Conservation (phyloP, 139 green algal species). For the Eudorina sp. region DNA sequence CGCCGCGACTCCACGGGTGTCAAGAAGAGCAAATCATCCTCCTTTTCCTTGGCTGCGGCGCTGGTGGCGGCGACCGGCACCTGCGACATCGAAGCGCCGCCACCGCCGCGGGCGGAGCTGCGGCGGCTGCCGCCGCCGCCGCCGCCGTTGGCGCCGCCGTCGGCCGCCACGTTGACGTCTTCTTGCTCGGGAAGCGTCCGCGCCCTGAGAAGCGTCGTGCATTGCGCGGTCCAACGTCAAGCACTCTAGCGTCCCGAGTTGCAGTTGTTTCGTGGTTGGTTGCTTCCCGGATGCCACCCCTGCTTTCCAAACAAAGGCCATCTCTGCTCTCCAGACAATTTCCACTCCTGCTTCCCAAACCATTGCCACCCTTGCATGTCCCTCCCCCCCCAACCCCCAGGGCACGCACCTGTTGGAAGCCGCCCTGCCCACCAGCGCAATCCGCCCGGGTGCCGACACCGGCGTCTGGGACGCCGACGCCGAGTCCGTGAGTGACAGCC, state of each 20-base stretch:
- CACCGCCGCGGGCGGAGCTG: background rate
- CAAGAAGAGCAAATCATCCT: slow-evolving; percentile 21
- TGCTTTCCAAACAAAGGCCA: too few relatives aligned
- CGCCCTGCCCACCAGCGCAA: slow-evolving; percentile 13
- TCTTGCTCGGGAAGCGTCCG: background rate
- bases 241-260: too few relatives aligned
- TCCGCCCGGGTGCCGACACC: background rate
- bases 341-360: too few relatives aligned
- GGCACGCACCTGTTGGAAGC: slow-evolving; percentile 27
- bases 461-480: background rate
- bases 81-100: background rate
- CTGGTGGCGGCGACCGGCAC: background rate
- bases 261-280: too few relatives aligned
- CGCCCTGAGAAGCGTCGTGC: too few relatives aligned
- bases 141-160: background rate
- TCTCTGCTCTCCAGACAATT: too few relatives aligned
- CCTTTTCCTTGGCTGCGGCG: background rate
- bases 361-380: background rate
- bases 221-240: too few relatives aligned
- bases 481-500: background rate
- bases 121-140: background rate
- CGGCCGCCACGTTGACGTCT: background rate
- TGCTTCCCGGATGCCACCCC: too few relatives aligned
- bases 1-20: slow-evolving; percentile 25
- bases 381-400: background rate